Evolutionary conservation across 2,329 filamentous ascomycete genomes (phyloP), one percentile per base, ranked within the genome.

Genomic region (Neoascochyta sp.): DNA sequence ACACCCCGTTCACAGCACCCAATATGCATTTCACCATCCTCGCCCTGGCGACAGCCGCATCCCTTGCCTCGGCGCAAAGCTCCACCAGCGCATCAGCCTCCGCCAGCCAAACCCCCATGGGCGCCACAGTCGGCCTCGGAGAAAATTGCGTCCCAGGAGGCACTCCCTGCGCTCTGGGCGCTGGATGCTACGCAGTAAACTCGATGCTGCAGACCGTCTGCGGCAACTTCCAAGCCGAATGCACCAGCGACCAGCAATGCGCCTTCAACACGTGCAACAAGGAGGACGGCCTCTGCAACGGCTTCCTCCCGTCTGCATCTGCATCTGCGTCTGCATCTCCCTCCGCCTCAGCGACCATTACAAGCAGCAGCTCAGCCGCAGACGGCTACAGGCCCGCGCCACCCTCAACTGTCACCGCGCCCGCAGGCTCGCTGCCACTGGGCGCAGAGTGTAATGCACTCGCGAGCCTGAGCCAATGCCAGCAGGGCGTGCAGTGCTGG

Each of bases 221-320:
- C 35, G 45, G 43, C 14, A 49, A 49, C 17, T 49, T 47, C 29
- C 40, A 50, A n/a, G 33, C 47, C 9, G 8, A 32, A 7, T 49
- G 47, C 35, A 45, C 32, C 2, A 43, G 26, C 22, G 29, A 49
- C 31, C 16, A 41, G 21, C 43, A 49, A 25, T 45, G 45, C 27
- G 43, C 45, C 5, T 50, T 39, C 35, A 50, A 50, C 34, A 43
- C 29, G 1, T 49, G 47, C 28, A 43, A 49, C 11, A 10, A 17
- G 1, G 6, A 18, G 13, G 9, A 33, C 19, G 45, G 45, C 8
- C 24, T 47, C 18, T 50, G 47, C 33, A 50, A 48, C 29, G 45
- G 39, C 14, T 27, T 41, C 16, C 3, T 39, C 3, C 5, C 39
- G 9, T 29, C 34, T 7, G 25, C 40, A 2, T 26, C 45, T 3